Evolutionary conservation across 192 early-diverging fungal species (phyloP).

Genomic region (Linnemannia elongata): DNA sequence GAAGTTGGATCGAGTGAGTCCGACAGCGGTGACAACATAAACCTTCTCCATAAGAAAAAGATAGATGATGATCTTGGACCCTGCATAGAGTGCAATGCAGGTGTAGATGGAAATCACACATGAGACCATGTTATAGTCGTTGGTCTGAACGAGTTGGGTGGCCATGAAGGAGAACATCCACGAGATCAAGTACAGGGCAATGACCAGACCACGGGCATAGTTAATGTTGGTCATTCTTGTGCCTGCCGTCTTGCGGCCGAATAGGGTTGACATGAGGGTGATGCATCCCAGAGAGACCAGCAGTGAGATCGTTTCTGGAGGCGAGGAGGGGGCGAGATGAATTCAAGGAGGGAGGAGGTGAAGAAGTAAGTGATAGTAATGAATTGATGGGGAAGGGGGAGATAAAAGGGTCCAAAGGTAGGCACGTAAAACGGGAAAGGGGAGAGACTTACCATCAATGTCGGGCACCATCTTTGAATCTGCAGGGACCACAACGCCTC

Average conservation of each 20-base stretch:
- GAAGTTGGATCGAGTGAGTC: slow-evolving; percentile 26
- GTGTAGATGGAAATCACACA: slow-evolving; percentile 52
- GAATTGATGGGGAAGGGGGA: neutral
- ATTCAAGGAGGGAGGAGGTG: neutral
- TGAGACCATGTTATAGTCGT: slow-evolving; percentile 20
- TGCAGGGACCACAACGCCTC: neutral
- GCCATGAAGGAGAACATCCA: slow-evolving; percentile 59
- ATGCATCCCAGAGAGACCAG: slow-evolving; percentile 28
- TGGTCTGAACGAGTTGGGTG: slow-evolving; percentile 32
- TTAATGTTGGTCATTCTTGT: slow-evolving; percentile 27
- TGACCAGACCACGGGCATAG: slow-evolving; percentile 57
- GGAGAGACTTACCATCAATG: neutral
- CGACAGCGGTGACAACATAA: slow-evolving; percentile 27
- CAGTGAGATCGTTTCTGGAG: slow-evolving; percentile 11
- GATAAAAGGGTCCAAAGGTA: neutral
- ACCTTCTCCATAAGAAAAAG: slow-evolving; percentile 60
- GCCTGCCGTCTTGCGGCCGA: slow-evolving; percentile 25
- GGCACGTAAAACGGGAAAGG: neutral
- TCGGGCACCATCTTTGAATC: neutral
- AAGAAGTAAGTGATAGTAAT: neutral
- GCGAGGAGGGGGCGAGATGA: too few relatives aligned
- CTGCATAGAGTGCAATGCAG: slow-evolving; percentile 52
- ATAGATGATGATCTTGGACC: slow-evolving; percentile 56
- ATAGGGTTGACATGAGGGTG: slow-evolving; percentile 22
- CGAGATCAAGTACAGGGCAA: slow-evolving; percentile 50